Evolutionary conservation across 2,329 filamentous ascomycete genomes (phyloP), one percentile per base, ranked within the genome.

Genomic region (Trichothecium sympodiale): DNA sequence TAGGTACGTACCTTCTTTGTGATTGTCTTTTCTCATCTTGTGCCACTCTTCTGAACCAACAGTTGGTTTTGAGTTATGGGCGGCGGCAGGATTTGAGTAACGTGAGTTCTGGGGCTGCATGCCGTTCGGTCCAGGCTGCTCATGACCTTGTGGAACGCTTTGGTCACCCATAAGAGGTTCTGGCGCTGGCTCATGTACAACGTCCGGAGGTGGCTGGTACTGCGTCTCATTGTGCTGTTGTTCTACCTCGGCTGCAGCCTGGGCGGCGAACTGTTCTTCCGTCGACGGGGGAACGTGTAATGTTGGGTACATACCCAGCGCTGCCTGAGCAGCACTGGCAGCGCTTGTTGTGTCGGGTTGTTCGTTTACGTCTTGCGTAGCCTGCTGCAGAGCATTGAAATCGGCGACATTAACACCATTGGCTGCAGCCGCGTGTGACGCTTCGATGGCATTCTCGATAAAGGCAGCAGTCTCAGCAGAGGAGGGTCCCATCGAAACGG

Each of bases 41-140:
- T 98, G 91, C 91, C 91, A 98, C 59, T 96, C 89, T 36, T 94
- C 86, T 2, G 87, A 91, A 3, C 91, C 91, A n/a, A 96, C 91
- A 6, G 80, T 76, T 7, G 88, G 88, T 59, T 95, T 96, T 39
- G 71, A 62, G 44, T 55, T 59, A 37, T 65, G 57, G 45, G 64
- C 58, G 44, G 65, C 47, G 9, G 61, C 44, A 9, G 57, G 48
- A 12, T 53, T 49, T 25, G 57, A 52, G 45, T 60, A 66, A 41
- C 54, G 48, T 44, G 41, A 45, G 40, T 53, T 33, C 36, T 46
- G 43, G 28, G 48, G 48, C 13, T 57, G 56, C 10, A 61, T 50
- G 12, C 64, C 64, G 32, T 69, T 69, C 17, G 59, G 54, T 13
- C 55, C 43, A 17, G 50, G 56, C 17, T 55, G 54, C 33, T 51